Base-by-base conservation (phyloP, 2,329 filamentous ascomycete species). In the Elsinoe ampelina region DNA sequence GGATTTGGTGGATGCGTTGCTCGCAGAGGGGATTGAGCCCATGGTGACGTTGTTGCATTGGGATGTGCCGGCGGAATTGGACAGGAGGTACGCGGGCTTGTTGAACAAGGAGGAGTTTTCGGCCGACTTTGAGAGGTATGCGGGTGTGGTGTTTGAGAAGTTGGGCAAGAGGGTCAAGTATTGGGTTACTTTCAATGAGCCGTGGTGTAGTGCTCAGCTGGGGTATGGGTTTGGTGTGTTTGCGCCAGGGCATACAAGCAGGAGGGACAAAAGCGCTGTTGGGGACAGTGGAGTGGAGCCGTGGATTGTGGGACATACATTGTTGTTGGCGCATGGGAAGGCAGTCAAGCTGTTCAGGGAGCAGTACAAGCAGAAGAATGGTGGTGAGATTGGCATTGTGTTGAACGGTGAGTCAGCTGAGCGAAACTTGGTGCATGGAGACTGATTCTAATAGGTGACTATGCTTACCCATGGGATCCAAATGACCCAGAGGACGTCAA, bases 121-220 rank as follows among this genome's bases (percentile, higher is more conserved):
- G 2, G 80, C 84, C 58, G 89, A 95, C 73, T 95, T 83, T 68
- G 84, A 86, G 63, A 75, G 85, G 72, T 95, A 91, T 67, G 86
- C 89, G 8, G 83, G 85, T 60, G 76, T 89, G 47, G 77, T 89
- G 65, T 95, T 90, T 74, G 78, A 85, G 67, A 81, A 83, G 1
- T 77, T 95, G 57, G 79, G 80, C 50, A 80, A 83, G 55, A 85
- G 84, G 70, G 88, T 90, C 66, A 89, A 89, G 75, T 79, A 88
- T 72, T 95, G 89, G 89, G 88, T 91, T 70, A 93, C 88, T 22
- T 89, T 92, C 74, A 93, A 93, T 70, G 59, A 61, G 75, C 89
- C 89, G 2, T 93, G 87, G 83, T 95, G 88, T 73, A 87, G 83
- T 61, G 82, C 85, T 54, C 84, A 93, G 60, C 78, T 93, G 41